These are phyloP conservation scores for Dorcoceras hygrometricum DNA, from an alignment of 257 asterid genomes.

Conservation along the genomic window DNA sequence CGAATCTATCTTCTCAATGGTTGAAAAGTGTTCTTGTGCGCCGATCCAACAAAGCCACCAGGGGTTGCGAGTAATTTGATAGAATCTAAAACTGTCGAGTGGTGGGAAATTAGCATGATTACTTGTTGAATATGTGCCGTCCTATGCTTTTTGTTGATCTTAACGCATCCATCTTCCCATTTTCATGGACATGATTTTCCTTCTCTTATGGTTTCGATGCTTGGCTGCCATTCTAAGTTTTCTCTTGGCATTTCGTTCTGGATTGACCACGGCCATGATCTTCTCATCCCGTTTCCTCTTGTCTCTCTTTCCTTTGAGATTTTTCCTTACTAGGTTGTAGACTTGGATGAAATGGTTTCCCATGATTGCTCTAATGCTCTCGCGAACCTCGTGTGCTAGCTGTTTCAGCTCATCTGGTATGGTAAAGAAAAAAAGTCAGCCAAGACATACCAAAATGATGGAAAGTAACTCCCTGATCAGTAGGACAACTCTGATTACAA, in stretches of 20 bases:
- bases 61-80: no score
- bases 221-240: constrained; percentile 73
- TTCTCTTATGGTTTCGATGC: constrained; percentile 72
- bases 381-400: constrained; percentile 58
- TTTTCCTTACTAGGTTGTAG: constrained; percentile 58
- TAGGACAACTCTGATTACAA: not conserved
- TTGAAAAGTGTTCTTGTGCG: no score
- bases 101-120: no score
- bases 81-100: no score
- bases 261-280: constrained; percentile 82
- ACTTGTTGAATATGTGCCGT: no score
- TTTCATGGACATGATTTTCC: constrained; percentile 74
- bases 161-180: constrained; percentile 69
- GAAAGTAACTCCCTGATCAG: not conserved
- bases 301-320: constrained; percentile 70
- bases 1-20: no score
- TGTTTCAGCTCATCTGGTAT: constrained; percentile 68
- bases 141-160: not conserved
- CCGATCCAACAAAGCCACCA: no score
- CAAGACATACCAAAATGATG: not conserved
- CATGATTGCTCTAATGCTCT: constrained; percentile 50
- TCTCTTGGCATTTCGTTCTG: constrained; percentile 72
- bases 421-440: not conserved
- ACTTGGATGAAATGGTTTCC: constrained; percentile 58
- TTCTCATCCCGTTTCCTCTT: constrained; percentile 76